Evolutionary conservation across 1,139 yeast genomes (phyloP), one percentile per base, ranked within the genome.

Genomic region (Yamadazyma trypodendri): DNA sequence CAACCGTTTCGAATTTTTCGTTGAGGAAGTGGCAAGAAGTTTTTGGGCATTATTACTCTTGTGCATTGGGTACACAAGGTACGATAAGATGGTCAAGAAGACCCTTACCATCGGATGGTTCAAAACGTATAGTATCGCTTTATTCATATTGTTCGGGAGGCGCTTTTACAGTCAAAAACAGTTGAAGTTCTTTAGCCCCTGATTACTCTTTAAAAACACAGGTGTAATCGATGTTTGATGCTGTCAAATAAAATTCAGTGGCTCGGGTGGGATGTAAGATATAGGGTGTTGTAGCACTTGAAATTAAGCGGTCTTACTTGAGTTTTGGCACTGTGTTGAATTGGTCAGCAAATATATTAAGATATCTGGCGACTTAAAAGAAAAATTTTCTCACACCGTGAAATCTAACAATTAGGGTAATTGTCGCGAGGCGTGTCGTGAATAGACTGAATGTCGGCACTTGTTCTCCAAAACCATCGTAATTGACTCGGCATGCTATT

Each of bases 81-180:
- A 39, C 4, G 41, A 21, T 23, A 43, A 37, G 13, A 43, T 37
- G 14, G 37, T 35, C 23, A 43, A 31, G 22, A 43, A 40, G 5
- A 40, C 15, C 32, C 22, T 36, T 9, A 43, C 38, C 37, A 43
- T 31, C 7, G 46, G 46, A 24, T 38, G 44, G 21, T 24, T 24
- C 15, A 37, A 18, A 2, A 43, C 27, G 11, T 27, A 22, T 14
- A 21, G 15, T 5, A 38, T n/a, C 10, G 38, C 21, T 22, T 40
- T 42, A 28, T 38, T 38, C 35, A 32, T 32, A n/a, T 12, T 18
- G 18, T 7, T 15, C 11, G n/a, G 29, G 28, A 8, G 5, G 15
- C 12, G 4, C 12, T 5, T 18, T 5, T 18, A 18, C 21, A 18
- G 21, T 8, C 21, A 18, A 9, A 11, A 23, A 23, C 25, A 23